Base-by-base conservation (phyloP, 768 basidiomycete genomes). In the Lyophyllum decastes region DNA sequence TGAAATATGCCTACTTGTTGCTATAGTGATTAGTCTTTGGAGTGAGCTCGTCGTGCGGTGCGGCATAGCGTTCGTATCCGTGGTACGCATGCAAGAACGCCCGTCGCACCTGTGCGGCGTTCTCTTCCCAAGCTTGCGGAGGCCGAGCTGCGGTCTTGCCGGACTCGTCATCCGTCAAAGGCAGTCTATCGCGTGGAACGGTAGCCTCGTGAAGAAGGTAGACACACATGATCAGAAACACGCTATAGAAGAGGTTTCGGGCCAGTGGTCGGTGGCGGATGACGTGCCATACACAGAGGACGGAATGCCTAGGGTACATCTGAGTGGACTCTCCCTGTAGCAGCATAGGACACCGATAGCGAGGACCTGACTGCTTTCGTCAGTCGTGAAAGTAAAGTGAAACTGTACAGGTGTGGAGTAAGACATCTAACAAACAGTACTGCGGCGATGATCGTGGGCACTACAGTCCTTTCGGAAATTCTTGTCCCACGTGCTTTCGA, bases 1-100 rank as follows among this genome's bases (percentile, higher is more conserved):
- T 25, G 25, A 38, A 54, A 12, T 24, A 26, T 19, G 64, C 81
- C 57, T 63, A 89, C 89, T 81, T 81, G 70, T 88, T 72, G 19
- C 76, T 68, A 22, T 69, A 68, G 2, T 61, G 62, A 48, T 81
- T 81, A 4, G 82, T 74, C 19, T 87, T 7, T 0, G 90, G 88
- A 16, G 62, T 65, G 8, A 91, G 69, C 64, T 92, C 88, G 50
- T 92, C 90, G 44, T 79, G 76, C 8, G 86, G 84, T 0, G 78
- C 77, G 1, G 89, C 88, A 61, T 83, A 78, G 17, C 66, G 66
- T 63, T 86, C 81, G 64, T 91, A 91, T 9, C 83, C 86, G 25
- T 74, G 73, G 63, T 91, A 92, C 0, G 88, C 88, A 68, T 89
- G 86, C 51, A 78, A 50, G 68, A 89, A 90, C 0, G 88, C 86